Conservation (phyloP, 1,139 yeast species). For the Groenewaldozyma auringiensis region DNA sequence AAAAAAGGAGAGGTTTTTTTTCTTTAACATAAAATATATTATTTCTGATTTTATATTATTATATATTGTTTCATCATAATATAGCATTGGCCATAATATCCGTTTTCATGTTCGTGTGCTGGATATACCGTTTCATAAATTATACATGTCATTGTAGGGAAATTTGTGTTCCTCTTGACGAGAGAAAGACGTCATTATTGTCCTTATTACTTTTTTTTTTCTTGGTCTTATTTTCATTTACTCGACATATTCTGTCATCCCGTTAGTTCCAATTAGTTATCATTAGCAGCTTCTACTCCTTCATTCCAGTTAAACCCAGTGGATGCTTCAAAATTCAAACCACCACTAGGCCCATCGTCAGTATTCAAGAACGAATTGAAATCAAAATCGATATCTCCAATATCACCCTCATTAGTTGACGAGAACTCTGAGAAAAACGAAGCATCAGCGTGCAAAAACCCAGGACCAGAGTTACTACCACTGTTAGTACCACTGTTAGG, state of each 20-base stretch:
- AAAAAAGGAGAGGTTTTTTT: background rate
- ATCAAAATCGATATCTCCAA: conserved; percentile 31
- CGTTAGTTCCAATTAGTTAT: conserved; percentile 10
- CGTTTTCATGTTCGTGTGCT: background rate
- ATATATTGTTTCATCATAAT: background rate
- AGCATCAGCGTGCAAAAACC: conserved; percentile 23
- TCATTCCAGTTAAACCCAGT: conserved; percentile 27
- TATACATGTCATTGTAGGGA: background rate
- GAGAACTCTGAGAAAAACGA: conserved; percentile 27
- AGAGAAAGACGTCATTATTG: too few species aligned
- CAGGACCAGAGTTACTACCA: conserved; percentile 7
- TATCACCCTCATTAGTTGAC: conserved; percentile 23
- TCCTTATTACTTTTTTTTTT: background rate
- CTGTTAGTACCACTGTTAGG: conserved; percentile 11
- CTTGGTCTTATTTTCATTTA: background rate
- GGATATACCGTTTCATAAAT: background rate
- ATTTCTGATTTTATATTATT: too few species aligned
- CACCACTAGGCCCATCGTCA: conserved; percentile 22
- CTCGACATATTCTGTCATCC: background rate
- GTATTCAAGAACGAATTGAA: conserved; percentile 30
- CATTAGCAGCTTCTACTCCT: conserved; percentile 28
- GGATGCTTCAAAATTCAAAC: conserved; percentile 24
- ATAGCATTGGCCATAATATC: background rate
- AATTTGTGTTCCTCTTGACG: background rate
- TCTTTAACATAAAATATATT: background rate